Conservation (phyloP, 208 protist genomes). For the Novymonas esmeraldas region DNA sequence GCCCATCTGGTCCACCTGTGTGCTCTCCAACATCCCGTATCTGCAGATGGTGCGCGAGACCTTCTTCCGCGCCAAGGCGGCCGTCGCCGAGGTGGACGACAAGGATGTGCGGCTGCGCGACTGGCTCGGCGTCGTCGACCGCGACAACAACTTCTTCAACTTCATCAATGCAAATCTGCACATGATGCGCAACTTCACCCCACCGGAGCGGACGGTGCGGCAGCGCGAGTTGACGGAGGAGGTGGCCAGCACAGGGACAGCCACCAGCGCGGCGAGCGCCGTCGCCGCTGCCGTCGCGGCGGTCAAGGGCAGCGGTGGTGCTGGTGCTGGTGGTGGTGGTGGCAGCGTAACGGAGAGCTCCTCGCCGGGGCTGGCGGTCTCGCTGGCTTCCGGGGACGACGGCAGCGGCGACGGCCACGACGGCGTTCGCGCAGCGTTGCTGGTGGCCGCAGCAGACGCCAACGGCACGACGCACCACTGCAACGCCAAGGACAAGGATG, state of each 20-base stretch:
- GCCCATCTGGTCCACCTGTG: conserved; percentile 50
- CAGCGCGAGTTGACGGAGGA: conserved; percentile 16
- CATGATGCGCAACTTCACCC: conserved; percentile 41
- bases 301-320: conserved; percentile 9
- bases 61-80: conserved; percentile 46
- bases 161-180: conserved; percentile 47
- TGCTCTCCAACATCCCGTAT: conserved; percentile 49
- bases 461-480: not conserved
- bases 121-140: conserved; percentile 37
- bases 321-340: not conserved
- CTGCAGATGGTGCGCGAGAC: conserved; percentile 56
- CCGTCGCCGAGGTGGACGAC: conserved; percentile 48
- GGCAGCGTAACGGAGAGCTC: not conserved
- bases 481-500: not conserved
- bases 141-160: conserved; percentile 50
- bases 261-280: conserved; percentile 1
- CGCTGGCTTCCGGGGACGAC: too few relatives aligned
- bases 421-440: too few relatives aligned
- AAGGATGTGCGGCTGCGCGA: conserved; percentile 34
- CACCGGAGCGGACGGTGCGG: conserved; percentile 39
- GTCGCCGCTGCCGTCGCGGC: not conserved
- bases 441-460: too few relatives aligned
- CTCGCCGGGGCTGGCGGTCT: not conserved
- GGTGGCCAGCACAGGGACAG: conserved; percentile 1
- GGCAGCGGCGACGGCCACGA: too few relatives aligned